Percentiles rank a stretch among this genome's conserved stretches.
Conservation (phyloP, 1,139 yeast species). For the Suhomyces bokatorum region DNA sequence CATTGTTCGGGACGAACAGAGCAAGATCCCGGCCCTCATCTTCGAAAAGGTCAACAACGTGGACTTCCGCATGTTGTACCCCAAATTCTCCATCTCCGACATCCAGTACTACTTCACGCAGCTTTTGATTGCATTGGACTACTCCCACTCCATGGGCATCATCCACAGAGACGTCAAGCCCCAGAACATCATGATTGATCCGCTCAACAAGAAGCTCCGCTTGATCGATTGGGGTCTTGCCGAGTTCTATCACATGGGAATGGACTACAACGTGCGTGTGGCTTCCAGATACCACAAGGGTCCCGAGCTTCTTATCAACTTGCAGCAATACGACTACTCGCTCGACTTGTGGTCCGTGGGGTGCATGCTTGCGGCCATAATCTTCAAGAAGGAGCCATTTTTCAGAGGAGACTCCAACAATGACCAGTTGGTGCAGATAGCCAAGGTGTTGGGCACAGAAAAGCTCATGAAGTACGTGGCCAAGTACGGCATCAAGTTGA, state of each 20-base stretch:
- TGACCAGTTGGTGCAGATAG: constrained; percentile 78
- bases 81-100: constrained; percentile 61
- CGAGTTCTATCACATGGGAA: constrained; percentile 77
- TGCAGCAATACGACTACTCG: constrained; percentile 75
- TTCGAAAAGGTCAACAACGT: constrained; percentile 71
- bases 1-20: constrained; percentile 72
- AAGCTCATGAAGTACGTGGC: constrained; percentile 58
- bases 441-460: constrained; percentile 73
- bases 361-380: constrained; percentile 75
- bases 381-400: constrained; percentile 75
- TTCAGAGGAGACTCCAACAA: constrained; percentile 78
- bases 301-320: constrained; percentile 72
- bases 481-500: constrained; percentile 62
- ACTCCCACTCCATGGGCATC: constrained; percentile 79
- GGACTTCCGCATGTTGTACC: constrained; percentile 71
- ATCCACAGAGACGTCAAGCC: constrained; percentile 86
- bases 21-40: constrained; percentile 73
- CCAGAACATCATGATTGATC: constrained; percentile 83
- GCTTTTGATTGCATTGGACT: constrained; percentile 69
- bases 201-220: constrained; percentile 57
- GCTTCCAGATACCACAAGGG: constrained; percentile 83
- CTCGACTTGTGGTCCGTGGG: constrained; percentile 83
- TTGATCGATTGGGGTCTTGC: constrained; percentile 86
- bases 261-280: constrained; percentile 77
- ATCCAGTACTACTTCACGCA: constrained; percentile 71